These are phyloP conservation scores for Cryptosporidium baileyi DNA, from an alignment of 169 alveolate genomes.

Conservation along the genomic window DNA sequence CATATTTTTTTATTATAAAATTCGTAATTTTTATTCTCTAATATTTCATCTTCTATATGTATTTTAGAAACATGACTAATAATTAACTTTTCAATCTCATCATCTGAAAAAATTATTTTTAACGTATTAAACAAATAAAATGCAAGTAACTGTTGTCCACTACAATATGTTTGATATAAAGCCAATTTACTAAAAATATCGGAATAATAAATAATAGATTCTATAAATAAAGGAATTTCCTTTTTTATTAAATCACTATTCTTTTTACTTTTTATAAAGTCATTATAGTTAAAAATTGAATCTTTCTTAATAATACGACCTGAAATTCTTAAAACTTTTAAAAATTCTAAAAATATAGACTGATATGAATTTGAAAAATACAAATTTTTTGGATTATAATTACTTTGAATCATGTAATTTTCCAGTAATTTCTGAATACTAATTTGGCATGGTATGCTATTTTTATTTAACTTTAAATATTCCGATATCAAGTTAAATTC, in stretches of 20 bases:
- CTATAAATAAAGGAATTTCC: too few relatives aligned
- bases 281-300: background rate
- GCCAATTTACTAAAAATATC: background rate
- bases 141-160: slow-evolving; percentile 40
- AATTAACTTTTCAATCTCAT: too few relatives aligned
- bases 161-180: slow-evolving; percentile 5
- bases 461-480: too few relatives aligned
- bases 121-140: background rate
- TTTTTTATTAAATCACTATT: background rate
- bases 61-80: too few relatives aligned
- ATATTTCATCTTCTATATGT: background rate
- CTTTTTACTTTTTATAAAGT: background rate
- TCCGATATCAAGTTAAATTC: too few relatives aligned
- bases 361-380: background rate
- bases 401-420: too few relatives aligned
- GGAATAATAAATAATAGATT: too few relatives aligned
- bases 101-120: too few relatives aligned
- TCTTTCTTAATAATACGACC: background rate
- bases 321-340: slow-evolving; percentile 13
- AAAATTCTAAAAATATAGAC: background rate
- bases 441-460: too few relatives aligned
- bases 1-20: too few relatives aligned
- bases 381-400: background rate
- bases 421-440: too few relatives aligned
- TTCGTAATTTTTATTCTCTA: background rate